Evolutionary conservation across 106 monocot species (phyloP), one percentile per base, ranked within the genome.

Genomic region (Alisma plantagoaquatica): DNA sequence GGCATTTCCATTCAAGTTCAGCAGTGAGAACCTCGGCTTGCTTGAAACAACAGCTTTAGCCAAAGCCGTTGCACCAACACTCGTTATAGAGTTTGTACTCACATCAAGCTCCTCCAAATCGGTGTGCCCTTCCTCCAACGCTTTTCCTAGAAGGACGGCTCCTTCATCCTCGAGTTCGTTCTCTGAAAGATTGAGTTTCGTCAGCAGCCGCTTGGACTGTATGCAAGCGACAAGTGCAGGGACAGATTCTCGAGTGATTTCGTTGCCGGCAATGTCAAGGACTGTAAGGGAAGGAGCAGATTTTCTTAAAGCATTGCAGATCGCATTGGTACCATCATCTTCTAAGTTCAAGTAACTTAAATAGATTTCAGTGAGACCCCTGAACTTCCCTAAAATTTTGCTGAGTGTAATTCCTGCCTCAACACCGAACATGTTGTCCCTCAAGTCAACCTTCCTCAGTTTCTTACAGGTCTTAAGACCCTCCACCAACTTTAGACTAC

Each of bases 101-200:
- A 96, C 41, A 60, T 96, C 94, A 25, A 96, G 64, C 55, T 96
- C 94, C 44, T 58, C 74, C 20, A 96, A 67, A 53, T 76, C 46
- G 4, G 22, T 4, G 45, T 77, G 66, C 1, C 81, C 63, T 14
- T 61, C 57, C 28, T 77, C 68, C 66, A 88, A 56, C 52, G 69
- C 65, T 46, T 78, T 70, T 4, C 73, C 80, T 12, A 96, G 73
- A 29, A 66, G 6, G 31, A 88, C 70, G 7, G 88, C 80, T 49
- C 94, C 94, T 31, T 72, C 73, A 51, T 96, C 94, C 63, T 73
- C 76, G 12, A 96, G 58, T 52, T 96, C 81, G 60, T 96, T 96
- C 54, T 96, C 94, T 1, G 81, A 75, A 45, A 96, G 66, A 45
- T 33, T 70, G 63, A 96, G 33, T 29, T 76, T 89, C 51, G 46